Base-by-base conservation (phyloP, 805 yeast genomes). In the Candida pseudofarinosa region DNA sequence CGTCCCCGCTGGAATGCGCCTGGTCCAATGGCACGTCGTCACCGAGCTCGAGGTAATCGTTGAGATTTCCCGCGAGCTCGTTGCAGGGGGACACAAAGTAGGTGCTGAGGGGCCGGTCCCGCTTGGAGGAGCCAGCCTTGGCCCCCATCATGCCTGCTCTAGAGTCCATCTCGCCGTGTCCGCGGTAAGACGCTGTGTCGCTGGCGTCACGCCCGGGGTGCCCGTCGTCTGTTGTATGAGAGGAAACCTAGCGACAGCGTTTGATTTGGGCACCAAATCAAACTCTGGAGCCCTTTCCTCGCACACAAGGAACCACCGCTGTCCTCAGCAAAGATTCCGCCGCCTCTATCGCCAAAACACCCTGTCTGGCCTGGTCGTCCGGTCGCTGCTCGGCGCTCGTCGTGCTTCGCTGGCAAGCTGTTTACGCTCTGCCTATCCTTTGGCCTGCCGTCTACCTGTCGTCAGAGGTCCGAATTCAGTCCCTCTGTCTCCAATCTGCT, bases 61-160 rank as follows among this genome's bases (percentile, higher is more conserved):
- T 40, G 15, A 42, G 40, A 18, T 19, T 18, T 14, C 17, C 15
- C 10, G 37, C n/a, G 37, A 19, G 17, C 15, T 23, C 30, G 30
- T 37, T 37, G 17, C 69, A 59, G 7, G 77, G 76, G 1, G 72
- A 61, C 42, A 69, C 74, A 36, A 62, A 65, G 46, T 58, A 62
- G 10, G 70, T 60, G 40, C 69, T 58, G 37, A 60, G 46, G 1
- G 72, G 71, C 30, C 72, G 53, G 35, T 53, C 48, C 33, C 59
- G 37, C 31, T 45, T 54, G 30, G 35, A 33, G 3, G 37, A n/a
- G 16, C 28, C 26, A 8, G 26, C 20, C 19, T 26, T 35, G 16
- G 38, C 14, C 10, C 14, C 38, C 28, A 19, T 19, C 13, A 17
- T 3, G 5, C 23, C 19, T 19, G 16, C 33, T n/a, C 13, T 41